These are phyloP conservation scores for Alisma plantagoaquatica DNA, from an alignment of 106 monocot genomes.

Conservation along the genomic window DNA sequence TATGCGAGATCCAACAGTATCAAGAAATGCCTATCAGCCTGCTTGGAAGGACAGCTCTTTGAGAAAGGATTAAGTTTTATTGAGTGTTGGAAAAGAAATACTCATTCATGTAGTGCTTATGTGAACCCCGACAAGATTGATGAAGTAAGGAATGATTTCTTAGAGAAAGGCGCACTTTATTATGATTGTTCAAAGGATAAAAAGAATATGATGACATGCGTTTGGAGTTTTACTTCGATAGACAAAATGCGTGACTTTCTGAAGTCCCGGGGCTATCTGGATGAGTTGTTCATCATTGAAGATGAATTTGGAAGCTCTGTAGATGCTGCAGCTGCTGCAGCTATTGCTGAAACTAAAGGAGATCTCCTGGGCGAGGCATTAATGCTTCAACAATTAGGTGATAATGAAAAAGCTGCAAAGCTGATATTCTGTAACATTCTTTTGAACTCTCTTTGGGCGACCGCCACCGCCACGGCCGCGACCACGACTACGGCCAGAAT, in stretches of 20 bases:
- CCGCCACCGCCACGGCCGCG: too few relatives aligned
- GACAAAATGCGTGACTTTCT: slow-evolving; percentile 22
- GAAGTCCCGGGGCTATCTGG: slow-evolving; percentile 20
- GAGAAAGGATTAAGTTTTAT: slow-evolving; percentile 24
- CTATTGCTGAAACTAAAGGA: slow-evolving; percentile 22
- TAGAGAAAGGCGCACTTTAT: slow-evolving; percentile 22
- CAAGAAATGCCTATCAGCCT: slow-evolving; percentile 34
- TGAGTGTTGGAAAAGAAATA: slow-evolving; percentile 11
- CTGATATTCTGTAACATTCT: slow-evolving; percentile 29
- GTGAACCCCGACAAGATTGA: neutral
- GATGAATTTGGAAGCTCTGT: slow-evolving; percentile 25
- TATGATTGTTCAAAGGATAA: slow-evolving; percentile 14
- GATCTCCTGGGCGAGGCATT: slow-evolving; percentile 32
- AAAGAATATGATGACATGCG: slow-evolving; percentile 27
- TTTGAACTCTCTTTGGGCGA: slow-evolving; percentile 30
- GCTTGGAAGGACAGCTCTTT: slow-evolving; percentile 33
- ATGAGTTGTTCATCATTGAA: slow-evolving; percentile 40
- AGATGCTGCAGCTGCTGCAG: slow-evolving; percentile 31
- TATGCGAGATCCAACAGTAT: slow-evolving; percentile 32
- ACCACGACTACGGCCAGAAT: too few relatives aligned
- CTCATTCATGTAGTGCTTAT: neutral
- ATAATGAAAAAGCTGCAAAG: slow-evolving; percentile 16
- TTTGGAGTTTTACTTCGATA: slow-evolving; percentile 32
- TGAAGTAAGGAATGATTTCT: slow-evolving; percentile 14
- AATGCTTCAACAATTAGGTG: slow-evolving; percentile 32